Evolutionary conservation across 345 rosid species (phyloP).

Genomic region (Corchorus olitorius): DNA sequence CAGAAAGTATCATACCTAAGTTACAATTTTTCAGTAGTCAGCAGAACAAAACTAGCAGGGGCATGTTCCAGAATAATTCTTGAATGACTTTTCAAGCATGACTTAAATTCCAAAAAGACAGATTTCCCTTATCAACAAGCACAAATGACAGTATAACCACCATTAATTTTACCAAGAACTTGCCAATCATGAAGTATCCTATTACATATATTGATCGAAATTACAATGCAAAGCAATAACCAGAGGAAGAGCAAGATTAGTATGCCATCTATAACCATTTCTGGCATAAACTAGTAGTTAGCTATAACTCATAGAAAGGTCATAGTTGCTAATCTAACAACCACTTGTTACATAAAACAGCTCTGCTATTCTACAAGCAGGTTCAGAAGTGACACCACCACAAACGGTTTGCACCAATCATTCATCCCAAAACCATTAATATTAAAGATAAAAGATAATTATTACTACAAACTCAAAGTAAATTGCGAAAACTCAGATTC

Average conservation of each 20-base stretch:
- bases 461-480: background rate
- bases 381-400: background rate
- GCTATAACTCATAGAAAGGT: background rate
- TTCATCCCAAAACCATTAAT: background rate
- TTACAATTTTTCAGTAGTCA: background rate
- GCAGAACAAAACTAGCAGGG: background rate
- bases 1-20: background rate
- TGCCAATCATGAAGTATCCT: background rate
- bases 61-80: background rate
- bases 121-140: background rate
- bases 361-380: background rate
- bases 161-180: background rate
- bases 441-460: background rate
- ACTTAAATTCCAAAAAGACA: background rate
- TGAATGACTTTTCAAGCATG: background rate
- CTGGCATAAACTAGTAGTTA: background rate
- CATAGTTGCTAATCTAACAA: background rate
- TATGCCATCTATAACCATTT: background rate
- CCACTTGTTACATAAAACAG: background rate
- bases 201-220: background rate
- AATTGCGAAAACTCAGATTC: background rate
- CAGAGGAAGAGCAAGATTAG: background rate
- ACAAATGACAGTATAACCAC: background rate
- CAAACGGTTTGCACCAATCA: background rate
- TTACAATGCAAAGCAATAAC: background rate